A percentile compares a stretch with the other conserved stretches of the same genome.
These are phyloP conservation scores for Berberis vulgaris DNA, from an alignment of 164 flowering plant genomes.

Conservation along the genomic window DNA sequence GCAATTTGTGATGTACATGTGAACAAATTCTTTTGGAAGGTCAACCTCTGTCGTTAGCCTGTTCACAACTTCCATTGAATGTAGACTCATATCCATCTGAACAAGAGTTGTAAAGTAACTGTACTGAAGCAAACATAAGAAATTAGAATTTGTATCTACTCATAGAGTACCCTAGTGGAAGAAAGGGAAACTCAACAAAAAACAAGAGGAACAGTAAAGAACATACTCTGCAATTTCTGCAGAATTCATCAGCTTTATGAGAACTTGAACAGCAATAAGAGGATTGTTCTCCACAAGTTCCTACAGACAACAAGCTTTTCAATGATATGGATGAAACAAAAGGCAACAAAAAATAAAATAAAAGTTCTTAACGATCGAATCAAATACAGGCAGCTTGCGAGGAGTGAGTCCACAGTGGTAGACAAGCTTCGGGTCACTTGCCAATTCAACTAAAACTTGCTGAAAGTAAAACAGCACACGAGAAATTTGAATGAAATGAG, in stretches of 20 bases:
- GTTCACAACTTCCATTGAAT: slow-evolving; percentile 99
- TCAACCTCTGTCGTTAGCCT: slow-evolving; percentile 83
- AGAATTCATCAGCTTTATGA: slow-evolving; percentile 76
- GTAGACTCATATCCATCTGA: slow-evolving; percentile 97
- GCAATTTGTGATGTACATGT: slow-evolving; percentile 85
- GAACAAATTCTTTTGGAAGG: slow-evolving; percentile 86
- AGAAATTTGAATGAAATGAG: no score
- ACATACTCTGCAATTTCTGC: slow-evolving; percentile 86
- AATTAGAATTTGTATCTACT: background rate
- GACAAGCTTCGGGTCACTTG: slow-evolving; percentile 86
- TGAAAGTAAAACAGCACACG: slow-evolving; percentile 13
- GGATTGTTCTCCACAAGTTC: slow-evolving; percentile 96
- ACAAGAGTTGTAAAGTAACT: slow-evolving; percentile 91
- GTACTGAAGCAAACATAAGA: slow-evolving; percentile 8
- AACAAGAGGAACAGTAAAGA: background rate
- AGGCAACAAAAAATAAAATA: background rate
- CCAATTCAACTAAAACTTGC: slow-evolving; percentile 78
- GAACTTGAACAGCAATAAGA: slow-evolving; percentile 91
- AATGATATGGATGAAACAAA: slow-evolving; percentile 1
- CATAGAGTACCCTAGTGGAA: slow-evolving; percentile 1
- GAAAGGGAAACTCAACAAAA: background rate
- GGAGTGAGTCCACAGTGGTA: slow-evolving; percentile 99
- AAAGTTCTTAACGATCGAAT: background rate
- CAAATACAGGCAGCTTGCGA: slow-evolving; percentile 75
- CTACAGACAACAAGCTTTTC: slow-evolving; percentile 26